A percentile compares a stretch with the other conserved stretches of the same genome.
These are phyloP conservation scores for Ustilago nuda DNA, from an alignment of 1,284 basidiomycete genomes.

Conservation along the genomic window DNA sequence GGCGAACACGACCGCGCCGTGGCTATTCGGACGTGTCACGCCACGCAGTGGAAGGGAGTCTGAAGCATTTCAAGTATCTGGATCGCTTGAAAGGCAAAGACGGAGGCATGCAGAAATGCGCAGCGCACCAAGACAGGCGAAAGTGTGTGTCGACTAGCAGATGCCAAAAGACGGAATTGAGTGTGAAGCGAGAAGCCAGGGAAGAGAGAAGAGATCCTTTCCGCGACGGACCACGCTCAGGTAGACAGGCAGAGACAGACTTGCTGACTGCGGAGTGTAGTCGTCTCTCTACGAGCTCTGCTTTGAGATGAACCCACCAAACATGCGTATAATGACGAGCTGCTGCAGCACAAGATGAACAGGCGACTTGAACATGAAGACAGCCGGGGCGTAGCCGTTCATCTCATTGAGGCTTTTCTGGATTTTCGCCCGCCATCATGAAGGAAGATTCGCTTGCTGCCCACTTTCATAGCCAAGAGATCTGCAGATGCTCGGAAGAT, in stretches of 20 bases:
- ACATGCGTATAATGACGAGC: background rate
- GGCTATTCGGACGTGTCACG: too few relatives aligned
- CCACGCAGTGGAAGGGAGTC: too few relatives aligned
- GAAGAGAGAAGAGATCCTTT: background rate
- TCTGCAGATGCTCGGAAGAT: background rate
- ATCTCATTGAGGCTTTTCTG: background rate
- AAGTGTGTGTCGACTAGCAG: background rate
- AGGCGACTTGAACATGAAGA: background rate
- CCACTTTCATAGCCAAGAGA: background rate
- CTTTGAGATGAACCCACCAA: background rate
- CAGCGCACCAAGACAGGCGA: too few relatives aligned
- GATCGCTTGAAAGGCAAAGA: too few relatives aligned
- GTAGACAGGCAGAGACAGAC: background rate
- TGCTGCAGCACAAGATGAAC: background rate
- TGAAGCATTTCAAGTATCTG: too few relatives aligned
- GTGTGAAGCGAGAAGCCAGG: background rate
- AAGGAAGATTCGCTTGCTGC: background rate
- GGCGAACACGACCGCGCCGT: too few relatives aligned
- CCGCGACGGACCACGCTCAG: background rate
- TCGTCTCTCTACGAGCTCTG: background rate
- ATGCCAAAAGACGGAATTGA: background rate
- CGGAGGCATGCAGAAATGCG: too few relatives aligned
- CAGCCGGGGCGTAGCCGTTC: background rate
- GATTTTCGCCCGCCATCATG: background rate
- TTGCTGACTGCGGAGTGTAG: background rate